phyloP scores from a whole-genome alignment of 257 asterid genomes.

The Gentiana straminea region DNA sequence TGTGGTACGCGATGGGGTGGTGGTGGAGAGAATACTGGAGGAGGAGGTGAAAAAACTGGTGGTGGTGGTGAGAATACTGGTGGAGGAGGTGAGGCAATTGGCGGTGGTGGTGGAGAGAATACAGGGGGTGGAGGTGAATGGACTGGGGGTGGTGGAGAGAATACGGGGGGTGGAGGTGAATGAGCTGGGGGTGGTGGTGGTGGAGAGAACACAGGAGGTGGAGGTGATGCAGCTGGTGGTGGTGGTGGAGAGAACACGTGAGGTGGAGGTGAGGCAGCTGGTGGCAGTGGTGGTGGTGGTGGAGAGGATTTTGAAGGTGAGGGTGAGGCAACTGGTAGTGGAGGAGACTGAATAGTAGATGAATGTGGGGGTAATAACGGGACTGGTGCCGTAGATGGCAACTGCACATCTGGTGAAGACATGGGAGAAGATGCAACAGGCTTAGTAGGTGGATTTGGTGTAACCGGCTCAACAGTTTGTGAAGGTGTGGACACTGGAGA shows the following conservation, averaged over 20 bases:
- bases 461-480: too few species aligned
- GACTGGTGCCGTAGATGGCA: slow-evolving; percentile 1
- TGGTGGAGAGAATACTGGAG: slow-evolving; percentile 10
- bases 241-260: background rate
- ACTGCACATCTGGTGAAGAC: background rate
- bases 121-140: slow-evolving; percentile 4
- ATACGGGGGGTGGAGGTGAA: background rate
- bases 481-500: too few species aligned
- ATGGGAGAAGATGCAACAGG: slow-evolving; percentile 2
- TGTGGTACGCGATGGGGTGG: background rate
- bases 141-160: slow-evolving; percentile 3
- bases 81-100: slow-evolving; percentile 14
- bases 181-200: background rate
- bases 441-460: background rate
- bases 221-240: background rate
- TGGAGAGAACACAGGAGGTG: background rate
- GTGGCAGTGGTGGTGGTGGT: slow-evolving; percentile 19
- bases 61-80: slow-evolving; percentile 12
- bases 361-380: slow-evolving; percentile 6
- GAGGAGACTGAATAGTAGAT: slow-evolving; percentile 4
- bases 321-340: slow-evolving; percentile 7
- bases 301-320: background rate
- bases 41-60: slow-evolving; percentile 8
- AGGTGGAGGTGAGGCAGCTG: slow-evolving; percentile 9
- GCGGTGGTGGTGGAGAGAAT: slow-evolving; percentile 14